Percentiles rank a stretch among this genome's conserved stretches.
Evolutionary conservation across 306 rosid species (phyloP).

Genomic region (Dryas octopetala): DNA sequence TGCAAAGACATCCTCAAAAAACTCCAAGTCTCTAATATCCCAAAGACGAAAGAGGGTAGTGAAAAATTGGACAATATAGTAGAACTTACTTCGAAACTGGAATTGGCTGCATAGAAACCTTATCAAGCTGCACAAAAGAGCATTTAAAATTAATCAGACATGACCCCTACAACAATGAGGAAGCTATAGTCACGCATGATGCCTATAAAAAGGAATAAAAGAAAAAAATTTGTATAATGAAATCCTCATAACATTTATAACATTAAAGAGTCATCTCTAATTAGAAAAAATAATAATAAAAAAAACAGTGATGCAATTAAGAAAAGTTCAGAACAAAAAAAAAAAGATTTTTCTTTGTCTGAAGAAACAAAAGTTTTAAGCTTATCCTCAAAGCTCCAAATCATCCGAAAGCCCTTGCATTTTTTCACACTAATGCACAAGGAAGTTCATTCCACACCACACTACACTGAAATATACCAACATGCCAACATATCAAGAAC

Average conservation of each 20-base stretch:
- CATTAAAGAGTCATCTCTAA: not conserved
- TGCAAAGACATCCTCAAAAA: not conserved
- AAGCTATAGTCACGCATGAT: not conserved
- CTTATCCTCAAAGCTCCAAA: not conserved
- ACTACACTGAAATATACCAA: not conserved
- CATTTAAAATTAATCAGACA: slow-evolving; percentile 1
- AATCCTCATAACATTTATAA: not conserved
- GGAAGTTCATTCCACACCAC: not conserved
- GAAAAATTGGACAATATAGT: not conserved
- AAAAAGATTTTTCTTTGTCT: not conserved
- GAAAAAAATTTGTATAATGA: not conserved
- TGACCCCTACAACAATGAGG: not conserved
- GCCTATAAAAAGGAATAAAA: not conserved
- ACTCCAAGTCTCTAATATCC: not conserved
- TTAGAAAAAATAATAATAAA: not conserved
- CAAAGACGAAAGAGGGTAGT: not conserved
- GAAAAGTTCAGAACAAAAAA: not conserved
- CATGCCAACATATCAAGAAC: not conserved
- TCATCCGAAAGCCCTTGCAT: not conserved
- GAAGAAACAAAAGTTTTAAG: not conserved
- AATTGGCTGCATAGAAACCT: slow-evolving; percentile 68
- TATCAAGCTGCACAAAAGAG: slow-evolving; percentile 61
- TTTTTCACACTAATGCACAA: not conserved
- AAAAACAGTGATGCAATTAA: not conserved
- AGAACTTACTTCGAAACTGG: slow-evolving; percentile 84